These are phyloP conservation scores for Besnoitia besnoiti DNA, from an alignment of 169 alveolate genomes.

Conservation along the genomic window DNA sequence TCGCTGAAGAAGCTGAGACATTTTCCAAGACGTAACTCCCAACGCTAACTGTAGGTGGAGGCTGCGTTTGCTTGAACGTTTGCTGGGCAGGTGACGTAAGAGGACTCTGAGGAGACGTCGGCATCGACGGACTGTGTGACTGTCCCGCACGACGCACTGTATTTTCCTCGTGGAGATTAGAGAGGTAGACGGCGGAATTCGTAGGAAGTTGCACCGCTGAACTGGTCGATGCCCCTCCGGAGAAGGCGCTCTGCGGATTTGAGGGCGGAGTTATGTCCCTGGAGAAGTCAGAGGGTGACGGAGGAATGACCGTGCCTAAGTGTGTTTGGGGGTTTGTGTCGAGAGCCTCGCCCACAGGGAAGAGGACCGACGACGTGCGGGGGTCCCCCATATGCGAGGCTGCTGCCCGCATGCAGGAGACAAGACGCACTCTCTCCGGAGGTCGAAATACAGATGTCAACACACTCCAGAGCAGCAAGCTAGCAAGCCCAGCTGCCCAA, in stretches of 20 bases:
- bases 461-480: not conserved
- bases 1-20: not conserved
- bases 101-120: not conserved
- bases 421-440: not conserved
- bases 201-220: not conserved
- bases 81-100: not conserved
- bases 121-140: no score
- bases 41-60: not conserved
- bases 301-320: not conserved
- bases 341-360: not conserved
- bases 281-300: not conserved
- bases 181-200: no score
- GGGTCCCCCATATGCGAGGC: not conserved
- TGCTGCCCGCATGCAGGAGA: not conserved
- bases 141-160: no score
- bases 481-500: not conserved
- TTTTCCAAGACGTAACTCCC: slow-evolving; percentile 23
- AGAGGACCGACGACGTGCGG: not conserved
- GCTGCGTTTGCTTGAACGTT: not conserved
- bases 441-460: not conserved
- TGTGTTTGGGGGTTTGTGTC: not conserved
- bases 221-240: not conserved
- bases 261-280: not conserved
- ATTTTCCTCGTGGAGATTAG: no score
- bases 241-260: not conserved